Conservation (phyloP, 164 flowering plant species). For the Piper betle region DNA sequence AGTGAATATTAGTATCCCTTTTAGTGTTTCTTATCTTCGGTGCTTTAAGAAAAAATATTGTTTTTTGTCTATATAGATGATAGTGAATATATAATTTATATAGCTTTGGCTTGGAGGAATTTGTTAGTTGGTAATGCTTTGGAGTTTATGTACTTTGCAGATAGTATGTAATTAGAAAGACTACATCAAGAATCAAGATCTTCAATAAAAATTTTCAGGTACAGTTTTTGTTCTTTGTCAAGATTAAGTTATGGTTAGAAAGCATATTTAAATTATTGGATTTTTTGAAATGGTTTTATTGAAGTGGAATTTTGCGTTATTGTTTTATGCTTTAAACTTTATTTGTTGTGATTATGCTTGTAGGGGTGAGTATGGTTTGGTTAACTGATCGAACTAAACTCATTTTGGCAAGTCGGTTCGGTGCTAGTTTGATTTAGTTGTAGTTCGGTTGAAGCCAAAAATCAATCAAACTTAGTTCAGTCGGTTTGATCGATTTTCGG, state of each 20-base stretch:
- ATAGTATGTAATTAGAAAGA: constrained; percentile 96
- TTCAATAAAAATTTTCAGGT: constrained; percentile 91
- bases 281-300: no score
- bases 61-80: constrained; percentile 22
- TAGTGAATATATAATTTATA: constrained; percentile 89
- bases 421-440: no score
- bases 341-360: no score
- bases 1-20: not conserved
- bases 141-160: constrained; percentile 92
- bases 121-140: constrained; percentile 94
- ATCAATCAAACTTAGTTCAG: no score
- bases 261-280: no score
- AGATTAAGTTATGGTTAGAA: no score
- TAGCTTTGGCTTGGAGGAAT: constrained; percentile 98
- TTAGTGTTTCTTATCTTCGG: not conserved
- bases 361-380: no score
- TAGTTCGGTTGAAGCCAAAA: no score
- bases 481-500: no score
- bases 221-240: not conserved
- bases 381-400: no score
- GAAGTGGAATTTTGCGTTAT: no score
- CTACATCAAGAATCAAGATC: constrained; percentile 84
- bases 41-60: not conserved
- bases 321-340: not conserved
- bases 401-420: no score